Percentiles rank a stretch among this genome's conserved stretches.
Evolutionary conservation across 2,329 filamentous ascomycete genomes (phyloP).

Genomic region (Byssothecium circinans): DNA sequence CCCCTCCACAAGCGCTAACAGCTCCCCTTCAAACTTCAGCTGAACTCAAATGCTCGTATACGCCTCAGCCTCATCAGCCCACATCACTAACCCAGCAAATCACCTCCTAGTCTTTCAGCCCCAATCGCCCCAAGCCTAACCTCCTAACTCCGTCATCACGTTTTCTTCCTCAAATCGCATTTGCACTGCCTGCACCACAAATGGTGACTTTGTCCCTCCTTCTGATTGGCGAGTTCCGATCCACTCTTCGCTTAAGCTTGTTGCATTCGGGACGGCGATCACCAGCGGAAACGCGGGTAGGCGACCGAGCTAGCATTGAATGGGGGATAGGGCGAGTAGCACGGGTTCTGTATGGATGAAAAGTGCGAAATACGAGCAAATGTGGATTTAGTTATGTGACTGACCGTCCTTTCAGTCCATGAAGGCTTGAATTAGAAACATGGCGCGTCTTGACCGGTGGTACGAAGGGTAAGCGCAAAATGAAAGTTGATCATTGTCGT

Average conservation of each 20-base stretch:
- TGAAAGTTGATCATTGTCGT: no score
- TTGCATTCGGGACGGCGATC: neutral
- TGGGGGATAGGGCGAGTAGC: neutral
- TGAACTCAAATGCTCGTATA: neutral
- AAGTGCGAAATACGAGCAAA: slow-evolving; percentile 1
- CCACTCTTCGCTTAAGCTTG: neutral
- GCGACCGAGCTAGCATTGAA: neutral
- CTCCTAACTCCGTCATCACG: neutral
- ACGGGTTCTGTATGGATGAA: neutral
- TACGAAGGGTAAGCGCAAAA: neutral
- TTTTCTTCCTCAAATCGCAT: neutral
- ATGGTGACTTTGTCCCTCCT: neutral
- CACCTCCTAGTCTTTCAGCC: neutral
- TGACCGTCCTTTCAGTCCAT: neutral
- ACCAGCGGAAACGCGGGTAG: neutral
- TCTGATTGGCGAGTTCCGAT: neutral
- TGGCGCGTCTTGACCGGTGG: neutral
- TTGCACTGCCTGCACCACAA: neutral
- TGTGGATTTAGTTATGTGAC: neutral
- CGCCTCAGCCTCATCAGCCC: neutral
- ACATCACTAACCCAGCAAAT: neutral
- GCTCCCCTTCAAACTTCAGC: neutral
- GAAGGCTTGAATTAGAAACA: neutral
- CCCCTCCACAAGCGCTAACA: no score
- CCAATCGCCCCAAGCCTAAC: neutral